phyloP scores from a whole-genome alignment of 306 rosid genomes.

The Cyamopsis tetragonoloba region DNA sequence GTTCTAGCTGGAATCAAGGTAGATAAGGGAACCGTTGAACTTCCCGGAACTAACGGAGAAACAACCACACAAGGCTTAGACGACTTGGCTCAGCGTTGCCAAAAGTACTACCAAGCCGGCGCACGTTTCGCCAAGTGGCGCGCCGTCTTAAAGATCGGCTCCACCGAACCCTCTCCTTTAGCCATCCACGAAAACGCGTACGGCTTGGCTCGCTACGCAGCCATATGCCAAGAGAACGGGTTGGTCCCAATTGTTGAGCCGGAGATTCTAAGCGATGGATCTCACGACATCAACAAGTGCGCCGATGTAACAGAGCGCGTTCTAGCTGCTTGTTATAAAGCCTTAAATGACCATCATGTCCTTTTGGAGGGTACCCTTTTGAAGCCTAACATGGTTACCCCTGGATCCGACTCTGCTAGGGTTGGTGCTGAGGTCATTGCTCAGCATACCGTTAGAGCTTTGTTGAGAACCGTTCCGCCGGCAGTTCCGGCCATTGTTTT shows the following conservation, averaged over 20 bases:
- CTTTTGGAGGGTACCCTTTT: constrained; percentile 75
- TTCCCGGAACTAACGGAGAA: constrained; percentile 72
- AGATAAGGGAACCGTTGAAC: constrained; percentile 81
- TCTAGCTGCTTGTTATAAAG: constrained; percentile 79
- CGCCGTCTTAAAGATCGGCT: constrained; percentile 71
- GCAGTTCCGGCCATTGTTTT: constrained; percentile 80
- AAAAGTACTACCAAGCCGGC: constrained; percentile 76
- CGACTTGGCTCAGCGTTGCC: constrained; percentile 64
- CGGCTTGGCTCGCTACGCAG: constrained; percentile 74
- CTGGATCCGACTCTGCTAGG: constrained; percentile 61
- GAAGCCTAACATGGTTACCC: constrained; percentile 95
- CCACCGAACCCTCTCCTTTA: constrained; percentile 62
- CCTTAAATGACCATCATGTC: constrained; percentile 71
- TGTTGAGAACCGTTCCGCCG: constrained; percentile 62
- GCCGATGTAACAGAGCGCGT: constrained; percentile 80
- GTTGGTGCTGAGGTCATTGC: constrained; percentile 64
- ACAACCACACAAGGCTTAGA: constrained; percentile 91
- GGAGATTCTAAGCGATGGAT: constrained; percentile 71
- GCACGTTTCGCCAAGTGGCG: constrained; percentile 91
- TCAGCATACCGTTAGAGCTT: constrained; percentile 61
- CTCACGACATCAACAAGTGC: constrained; percentile 63
- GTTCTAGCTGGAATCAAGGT: constrained; percentile 83
- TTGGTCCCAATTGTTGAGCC: constrained; percentile 90
- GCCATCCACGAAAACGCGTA: constrained; percentile 68
- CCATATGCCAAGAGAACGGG: constrained; percentile 78